Base-by-base conservation (phyloP, 192 early-diverging fungal genomes). In the Coemansia sp. region DNA sequence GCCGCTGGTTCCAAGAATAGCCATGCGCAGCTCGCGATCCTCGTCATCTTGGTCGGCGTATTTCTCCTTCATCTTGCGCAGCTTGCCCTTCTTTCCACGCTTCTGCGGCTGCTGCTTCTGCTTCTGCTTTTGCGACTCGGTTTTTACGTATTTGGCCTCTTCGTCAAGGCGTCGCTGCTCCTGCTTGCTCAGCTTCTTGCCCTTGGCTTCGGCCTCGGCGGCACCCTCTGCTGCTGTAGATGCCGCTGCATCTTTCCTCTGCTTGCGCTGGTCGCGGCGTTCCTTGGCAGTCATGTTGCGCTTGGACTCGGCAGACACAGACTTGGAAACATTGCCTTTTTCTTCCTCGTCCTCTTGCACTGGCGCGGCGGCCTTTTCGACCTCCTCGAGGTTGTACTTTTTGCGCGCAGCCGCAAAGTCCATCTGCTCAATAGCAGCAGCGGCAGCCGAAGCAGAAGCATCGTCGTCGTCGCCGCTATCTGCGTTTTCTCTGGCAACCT, bases 41-140 rank as follows among this genome's bases (percentile, higher is more conserved):
- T 95, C 93, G 32, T 98, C 95, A 59, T 95, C 94, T 74, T 80
- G 71, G 70, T 98, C 95, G 4, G 83, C 90, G 73, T 98, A 98
- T 74, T 95, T 97, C 30, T 87, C 87, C 73, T 95, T 95, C 23
- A 92, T 84, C 78, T 97, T 97, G 83, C 91, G 91, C 29, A 86
- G 63, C 77, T 97, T 97, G 35, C 88, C 86, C 57, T 87, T 88
- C 65, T 95, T 92, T 23, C 96, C 96, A 45, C 96, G 92, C 13
- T 85, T 72, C 30, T 61, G 65, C 66, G 55, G 67, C 59, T 68
- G 71, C 30, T 61, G 65, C 66, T 58, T 65, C 59, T 68, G 71
- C 58, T 62, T 55, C 24, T 55, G 68, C 42, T 56, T 56, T 58
- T 60, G 53, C 58, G 72, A 29, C 69, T 64, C 39, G 35, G 34